phyloP scores from a whole-genome alignment of 228 moss, liverwort and hornwort species.

The Sphagnum fallax region DNA sequence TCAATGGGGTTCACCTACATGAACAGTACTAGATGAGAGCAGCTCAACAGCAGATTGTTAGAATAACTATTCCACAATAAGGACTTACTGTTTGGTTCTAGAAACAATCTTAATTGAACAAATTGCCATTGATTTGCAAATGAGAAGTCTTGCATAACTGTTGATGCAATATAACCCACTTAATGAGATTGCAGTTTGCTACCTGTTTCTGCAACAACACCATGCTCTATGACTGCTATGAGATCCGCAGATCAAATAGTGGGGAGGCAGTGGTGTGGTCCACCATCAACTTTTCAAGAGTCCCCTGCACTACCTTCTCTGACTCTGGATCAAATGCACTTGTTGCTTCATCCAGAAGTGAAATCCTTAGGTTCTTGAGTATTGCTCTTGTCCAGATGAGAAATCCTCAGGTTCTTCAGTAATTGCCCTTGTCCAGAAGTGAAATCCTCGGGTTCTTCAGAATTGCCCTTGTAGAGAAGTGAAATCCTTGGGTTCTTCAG shows the following conservation, averaged over 20 bases:
- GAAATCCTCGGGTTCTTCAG: no score
- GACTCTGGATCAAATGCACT: constrained; percentile 95
- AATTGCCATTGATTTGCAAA: neutral
- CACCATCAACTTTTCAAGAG: constrained; percentile 76
- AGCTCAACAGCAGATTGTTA: constrained; percentile 8
- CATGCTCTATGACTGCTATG: constrained; percentile 77
- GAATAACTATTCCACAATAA: no score
- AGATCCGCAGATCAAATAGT: constrained; percentile 77
- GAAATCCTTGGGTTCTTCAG: no score
- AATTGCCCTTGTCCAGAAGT: no score
- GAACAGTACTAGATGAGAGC: constrained; percentile 33
- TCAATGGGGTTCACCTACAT: constrained; percentile 23
- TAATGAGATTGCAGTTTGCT: neutral
- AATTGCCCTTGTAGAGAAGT: no score
- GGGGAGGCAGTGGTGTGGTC: constrained; percentile 79
- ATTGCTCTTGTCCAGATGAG: constrained; percentile 50
- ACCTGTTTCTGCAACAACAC: constrained; percentile 84
- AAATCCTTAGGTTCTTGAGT: constrained; percentile 69
- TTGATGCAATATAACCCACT: neutral
- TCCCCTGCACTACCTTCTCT: constrained; percentile 76
- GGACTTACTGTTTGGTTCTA: no score
- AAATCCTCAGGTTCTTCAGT: no score
- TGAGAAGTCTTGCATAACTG: neutral
- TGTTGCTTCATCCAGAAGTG: constrained; percentile 88
- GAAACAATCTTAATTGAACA: no score